Conservation (phyloP, 495 filamentous ascomycete species). For the Podospora pseudopauciseta region DNA sequence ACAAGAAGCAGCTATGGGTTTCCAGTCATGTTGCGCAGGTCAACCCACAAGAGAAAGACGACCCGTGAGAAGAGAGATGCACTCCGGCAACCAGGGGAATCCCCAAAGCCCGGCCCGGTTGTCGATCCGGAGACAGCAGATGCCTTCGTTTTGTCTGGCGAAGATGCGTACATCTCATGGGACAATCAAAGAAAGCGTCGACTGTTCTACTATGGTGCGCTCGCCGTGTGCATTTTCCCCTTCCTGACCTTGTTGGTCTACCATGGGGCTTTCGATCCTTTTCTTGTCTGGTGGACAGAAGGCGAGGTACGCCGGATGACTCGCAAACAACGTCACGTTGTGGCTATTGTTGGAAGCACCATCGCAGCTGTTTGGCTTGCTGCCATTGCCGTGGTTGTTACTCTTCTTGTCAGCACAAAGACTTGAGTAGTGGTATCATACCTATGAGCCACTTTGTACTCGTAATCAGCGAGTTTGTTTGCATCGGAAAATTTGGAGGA, state of each 20-base stretch:
- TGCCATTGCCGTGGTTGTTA: conserved; percentile 13
- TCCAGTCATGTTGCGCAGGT: conserved; percentile 9
- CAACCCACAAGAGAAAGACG: conserved; percentile 12
- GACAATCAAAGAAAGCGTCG: conserved; percentile 22
- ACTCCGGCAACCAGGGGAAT: background rate
- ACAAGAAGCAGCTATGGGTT: conserved; percentile 12
- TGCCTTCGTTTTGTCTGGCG: conserved; percentile 11
- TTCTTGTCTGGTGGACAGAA: conserved; percentile 33
- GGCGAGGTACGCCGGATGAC: conserved; percentile 33
- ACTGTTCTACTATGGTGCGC: conserved; percentile 31
- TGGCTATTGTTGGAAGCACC: conserved; percentile 23
- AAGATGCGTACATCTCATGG: conserved; percentile 31
- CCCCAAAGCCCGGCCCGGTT: background rate
- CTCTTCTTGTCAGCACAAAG: conserved; percentile 10
- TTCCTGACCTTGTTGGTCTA: conserved; percentile 34
- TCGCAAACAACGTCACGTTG: conserved; percentile 26
- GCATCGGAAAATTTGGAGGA: conserved; percentile 7
- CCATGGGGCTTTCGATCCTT: conserved; percentile 26
- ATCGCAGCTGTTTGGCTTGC: conserved; percentile 21
- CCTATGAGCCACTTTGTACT: background rate
- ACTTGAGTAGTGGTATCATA: background rate
- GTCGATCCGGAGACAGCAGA: conserved; percentile 16
- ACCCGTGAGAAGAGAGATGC: background rate
- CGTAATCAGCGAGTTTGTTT: background rate
- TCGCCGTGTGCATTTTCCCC: conserved; percentile 30